These are phyloP conservation scores for Oropetium thomaeum DNA, from an alignment of 176 grass and related monocot genomes.

Conservation along the genomic window DNA sequence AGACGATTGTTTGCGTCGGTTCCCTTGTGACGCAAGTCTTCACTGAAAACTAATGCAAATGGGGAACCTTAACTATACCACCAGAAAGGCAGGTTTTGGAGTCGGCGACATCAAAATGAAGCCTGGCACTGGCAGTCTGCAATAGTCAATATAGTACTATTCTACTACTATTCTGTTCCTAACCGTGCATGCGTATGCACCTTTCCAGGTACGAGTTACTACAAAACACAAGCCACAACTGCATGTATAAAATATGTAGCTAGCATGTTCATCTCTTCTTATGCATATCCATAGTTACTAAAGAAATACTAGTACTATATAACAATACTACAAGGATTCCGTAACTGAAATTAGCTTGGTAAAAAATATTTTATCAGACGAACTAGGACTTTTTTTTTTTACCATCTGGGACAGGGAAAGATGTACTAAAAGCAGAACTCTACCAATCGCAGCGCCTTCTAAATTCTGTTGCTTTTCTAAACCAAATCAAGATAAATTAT, in stretches of 20 bases:
- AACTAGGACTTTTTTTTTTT: not conserved
- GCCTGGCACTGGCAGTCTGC: too few species aligned
- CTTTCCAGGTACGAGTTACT: constrained; percentile 18
- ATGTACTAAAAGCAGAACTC: not conserved
- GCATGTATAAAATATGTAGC: not conserved
- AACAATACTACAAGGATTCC: too few species aligned
- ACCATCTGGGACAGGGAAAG: constrained; percentile 3
- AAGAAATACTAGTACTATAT: not conserved
- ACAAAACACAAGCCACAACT: constrained; percentile 1
- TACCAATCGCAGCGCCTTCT: not conserved
- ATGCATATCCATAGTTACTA: not conserved
- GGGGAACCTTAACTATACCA: constrained; percentile 22
- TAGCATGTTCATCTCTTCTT: not conserved
- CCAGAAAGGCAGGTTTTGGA: constrained; percentile 1
- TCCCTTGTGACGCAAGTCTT: constrained; percentile 33
- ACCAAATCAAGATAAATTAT: not conserved
- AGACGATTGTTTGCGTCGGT: constrained; percentile 25
- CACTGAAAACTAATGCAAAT: constrained; percentile 22
- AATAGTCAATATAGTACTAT: too few species aligned
- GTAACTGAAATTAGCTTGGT: not conserved
- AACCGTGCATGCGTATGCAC: not conserved
- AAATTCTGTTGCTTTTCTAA: not conserved
- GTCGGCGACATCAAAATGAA: constrained; percentile 31
- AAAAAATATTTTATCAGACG: not conserved
- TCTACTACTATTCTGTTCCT: constrained; percentile 25